These are phyloP conservation scores for Mycena albidolilacea DNA, from an alignment of 768 basidiomycete species.

Conservation along the genomic window DNA sequence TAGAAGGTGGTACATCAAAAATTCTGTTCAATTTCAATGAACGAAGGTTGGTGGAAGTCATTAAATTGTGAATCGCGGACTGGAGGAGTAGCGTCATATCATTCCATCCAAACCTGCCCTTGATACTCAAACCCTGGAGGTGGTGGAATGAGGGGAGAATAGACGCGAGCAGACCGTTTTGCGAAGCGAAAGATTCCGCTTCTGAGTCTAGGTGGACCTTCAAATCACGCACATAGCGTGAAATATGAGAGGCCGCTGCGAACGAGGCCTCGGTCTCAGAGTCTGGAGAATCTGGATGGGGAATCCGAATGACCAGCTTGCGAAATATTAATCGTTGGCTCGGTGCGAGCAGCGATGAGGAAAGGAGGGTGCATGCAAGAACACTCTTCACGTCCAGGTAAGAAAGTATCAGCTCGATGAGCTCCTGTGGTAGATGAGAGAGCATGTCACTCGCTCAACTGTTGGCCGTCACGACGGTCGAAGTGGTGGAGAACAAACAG, in stretches of 20 bases:
- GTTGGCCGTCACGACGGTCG: too few species aligned
- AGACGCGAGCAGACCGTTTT: neutral
- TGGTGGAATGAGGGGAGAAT: neutral
- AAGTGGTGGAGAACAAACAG: too few species aligned
- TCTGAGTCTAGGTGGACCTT: neutral
- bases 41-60: neutral
- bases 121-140: neutral
- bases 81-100: neutral
- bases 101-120: neutral
- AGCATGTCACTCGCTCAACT: neutral
- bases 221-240: neutral
- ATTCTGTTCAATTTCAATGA: neutral
- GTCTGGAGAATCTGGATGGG: neutral
- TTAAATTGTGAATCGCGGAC: neutral
- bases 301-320: neutral
- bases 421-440: neutral
- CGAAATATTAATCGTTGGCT: slow-evolving; percentile 2
- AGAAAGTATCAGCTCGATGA: neutral
- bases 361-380: neutral
- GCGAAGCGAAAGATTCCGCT: neutral
- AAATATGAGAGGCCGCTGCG: neutral
- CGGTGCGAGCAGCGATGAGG: neutral
- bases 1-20: neutral
- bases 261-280: neutral
- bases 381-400: neutral